Base-by-base conservation (phyloP, 495 filamentous ascomycete species). In the Achaetomiella virescens region DNA sequence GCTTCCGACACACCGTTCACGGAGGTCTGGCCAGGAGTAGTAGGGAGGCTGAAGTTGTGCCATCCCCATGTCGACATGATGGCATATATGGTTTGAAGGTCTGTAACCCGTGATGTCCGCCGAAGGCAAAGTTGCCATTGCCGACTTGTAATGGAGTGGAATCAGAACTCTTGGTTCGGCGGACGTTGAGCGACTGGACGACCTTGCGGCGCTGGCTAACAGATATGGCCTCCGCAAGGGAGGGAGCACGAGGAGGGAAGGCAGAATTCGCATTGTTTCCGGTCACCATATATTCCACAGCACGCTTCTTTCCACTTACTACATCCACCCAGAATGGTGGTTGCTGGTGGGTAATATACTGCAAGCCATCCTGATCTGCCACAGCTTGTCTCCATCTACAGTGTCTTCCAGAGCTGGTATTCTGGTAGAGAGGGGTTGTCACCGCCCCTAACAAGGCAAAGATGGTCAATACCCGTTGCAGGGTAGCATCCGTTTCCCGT, bases 41-140 rank as follows among this genome's bases (percentile, higher is more conserved):
- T 76, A 3, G 79, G 78, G 31, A 81, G 62, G 20, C 76, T 79
- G 57, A 78, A 77, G 60, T 82, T 82, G 68, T 82, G 78, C 79
- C 78, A 82, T 8, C 77, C 75, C 77, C 76, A 81, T 7, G 75
- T 75, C 2, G 76, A 80, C 55, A 83, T 68, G 6, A 73, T 82
- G 40, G 71, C 77, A 61, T 81, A 61, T 80, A 82, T 15, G 81
- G 78, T 58, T 78, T 74, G 68, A 84, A 84, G 17, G 79, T 84
- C 66, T 84, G 80, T 33, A 80, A 63, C 78, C 78, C 25, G 78
- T 78, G 18, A 78, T 64, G 52, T 80, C 78, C 74, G 22, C 78
- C 77, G 56, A 80, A 81, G 47, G 77, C 77, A 52, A 81, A 78
- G 61, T 80, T 75, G 7, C 78, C 77, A 63, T 80, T 80, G 33